phyloP scores from a whole-genome alignment of 305 asterid species.

The Rubia peregrina region DNA sequence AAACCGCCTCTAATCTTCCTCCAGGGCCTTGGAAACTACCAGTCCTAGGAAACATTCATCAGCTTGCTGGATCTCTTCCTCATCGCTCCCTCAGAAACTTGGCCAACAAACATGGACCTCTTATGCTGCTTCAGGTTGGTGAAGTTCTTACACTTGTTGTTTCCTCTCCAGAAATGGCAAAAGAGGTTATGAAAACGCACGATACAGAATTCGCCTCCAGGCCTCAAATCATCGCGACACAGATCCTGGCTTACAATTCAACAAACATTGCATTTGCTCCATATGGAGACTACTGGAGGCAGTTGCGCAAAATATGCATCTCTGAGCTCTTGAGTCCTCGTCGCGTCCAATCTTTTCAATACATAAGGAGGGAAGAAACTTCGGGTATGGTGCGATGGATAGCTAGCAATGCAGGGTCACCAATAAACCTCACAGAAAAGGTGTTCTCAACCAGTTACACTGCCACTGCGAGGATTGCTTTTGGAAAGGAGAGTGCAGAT shows the following conservation, averaged over 20 bases:
- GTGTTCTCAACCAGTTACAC: constrained; percentile 10
- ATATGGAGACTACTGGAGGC: constrained; percentile 1
- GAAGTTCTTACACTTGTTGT: neutral
- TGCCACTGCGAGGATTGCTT: constrained; percentile 16
- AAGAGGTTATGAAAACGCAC: neutral
- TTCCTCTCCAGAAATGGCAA: constrained; percentile 2
- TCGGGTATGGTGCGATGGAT: constrained; percentile 6
- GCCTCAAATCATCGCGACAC: neutral
- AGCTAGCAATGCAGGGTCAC: neutral
- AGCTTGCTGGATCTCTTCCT: neutral
- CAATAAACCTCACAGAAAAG: constrained; percentile 16
- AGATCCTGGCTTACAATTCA: constrained; percentile 1
- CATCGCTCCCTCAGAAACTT: constrained; percentile 3
- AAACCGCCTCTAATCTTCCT: neutral
- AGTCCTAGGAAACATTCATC: neutral
- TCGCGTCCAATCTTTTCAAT: constrained; percentile 17
- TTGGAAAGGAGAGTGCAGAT: constrained; percentile 16
- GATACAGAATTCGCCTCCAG: neutral
- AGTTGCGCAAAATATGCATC: neutral
- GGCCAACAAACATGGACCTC: neutral
- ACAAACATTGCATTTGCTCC: constrained; percentile 7
- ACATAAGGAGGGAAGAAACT: constrained; percentile 16
- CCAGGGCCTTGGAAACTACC: constrained; percentile 5
- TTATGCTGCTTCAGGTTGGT: neutral
- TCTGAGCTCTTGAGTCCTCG: neutral